Base-by-base conservation (phyloP, 306 rosid genomes). In the Adenanthera pavonina region DNA sequence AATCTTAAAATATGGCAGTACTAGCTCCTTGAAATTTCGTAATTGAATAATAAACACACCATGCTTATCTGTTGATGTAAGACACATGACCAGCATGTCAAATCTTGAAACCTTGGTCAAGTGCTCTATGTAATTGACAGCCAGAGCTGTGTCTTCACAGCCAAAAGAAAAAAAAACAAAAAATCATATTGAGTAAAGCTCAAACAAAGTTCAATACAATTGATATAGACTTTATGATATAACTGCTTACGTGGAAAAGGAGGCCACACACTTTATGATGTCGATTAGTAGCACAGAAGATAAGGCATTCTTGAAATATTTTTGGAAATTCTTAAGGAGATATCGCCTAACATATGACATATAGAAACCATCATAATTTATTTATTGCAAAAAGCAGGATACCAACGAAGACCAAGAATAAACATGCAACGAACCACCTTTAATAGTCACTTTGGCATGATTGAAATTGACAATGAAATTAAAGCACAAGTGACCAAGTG, bases 291-390 rank as follows among this genome's bases (percentile, higher is more conserved):
- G 48, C 77, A 89, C 81, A 84, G 93, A 89, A 56, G 97, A 89
- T 84, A 93, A 78, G 40, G 98, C 92, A 89, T 89, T 92, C 85
- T 90, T 96, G 83, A 93, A 93, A 96, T 88, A 96, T 87, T 81
- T 90, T 90, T 0, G 94, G 97, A 61, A 96, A 84, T 33, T 83
- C 85, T 40, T 69, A 77, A 69, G 98, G 97, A 76, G 97, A 83
- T 73, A 88, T 72, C 60, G 92, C 87, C 99, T 93, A 84, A 38
- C 57, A 62, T 17, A 20, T 92, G 84, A 44, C 67, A 67, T 7
- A 20, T 57, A 56, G 72, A 81, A 82, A 68, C 60, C 57, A 81
- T 35, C 73, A 46, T 15, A 30, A 43, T 53, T 0, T 25, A 43
- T 53, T 84, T 19, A 69, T 14, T 25, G 72, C 71, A 84, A 75